Evolutionary conservation across 257 asterid genomes (phyloP), one percentile per base, ranked within the genome.

Genomic region (Asclepias syriaca): DNA sequence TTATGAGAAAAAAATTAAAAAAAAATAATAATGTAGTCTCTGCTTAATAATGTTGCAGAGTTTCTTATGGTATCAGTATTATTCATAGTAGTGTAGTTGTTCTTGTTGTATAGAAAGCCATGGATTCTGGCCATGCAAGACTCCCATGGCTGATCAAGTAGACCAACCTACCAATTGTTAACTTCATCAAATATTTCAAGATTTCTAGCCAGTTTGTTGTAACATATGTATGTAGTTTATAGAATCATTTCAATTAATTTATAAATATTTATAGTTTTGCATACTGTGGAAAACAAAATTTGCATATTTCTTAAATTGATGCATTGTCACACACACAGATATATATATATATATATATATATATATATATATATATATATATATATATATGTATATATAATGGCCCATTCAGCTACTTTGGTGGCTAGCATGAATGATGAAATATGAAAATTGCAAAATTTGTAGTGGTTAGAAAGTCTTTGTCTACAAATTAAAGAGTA

Each of bases 391-490:
- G 51, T n/a, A 4, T 16, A 5, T 43, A 51, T n/a, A 54, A 27
- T 55, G 66, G 24, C 14, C 50, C 18, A 8, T 27, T n/a, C 24
- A 56, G 0, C 29, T 6, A 8, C 2, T 37, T 70, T 6, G 22
- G 37, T 37, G 74, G 63, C 63, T 53, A 34, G 9, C 8, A 3
- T 51, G 6, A 18, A 53, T 15, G 19, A 34, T 11, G 6, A 14
- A 68, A 16, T 34, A 55, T 53, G 54, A 34, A 55, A 55, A 54
- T 70, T 37, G 50, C 29, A 69, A 32, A 46, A 51, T 37, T 34
- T 19, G 24, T 32, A 32, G 58, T 45, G 59, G 75, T 45, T 71
- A 8, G 11, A 2, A 45, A 59, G 68, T 71, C 68, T 45, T 45
- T 59, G n/a, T 59, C 68, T 29, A 59, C 29, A 18, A 4, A 43